phyloP scores from a whole-genome alignment of 768 basidiomycete genomes.

The Agrocybe pediades region DNA sequence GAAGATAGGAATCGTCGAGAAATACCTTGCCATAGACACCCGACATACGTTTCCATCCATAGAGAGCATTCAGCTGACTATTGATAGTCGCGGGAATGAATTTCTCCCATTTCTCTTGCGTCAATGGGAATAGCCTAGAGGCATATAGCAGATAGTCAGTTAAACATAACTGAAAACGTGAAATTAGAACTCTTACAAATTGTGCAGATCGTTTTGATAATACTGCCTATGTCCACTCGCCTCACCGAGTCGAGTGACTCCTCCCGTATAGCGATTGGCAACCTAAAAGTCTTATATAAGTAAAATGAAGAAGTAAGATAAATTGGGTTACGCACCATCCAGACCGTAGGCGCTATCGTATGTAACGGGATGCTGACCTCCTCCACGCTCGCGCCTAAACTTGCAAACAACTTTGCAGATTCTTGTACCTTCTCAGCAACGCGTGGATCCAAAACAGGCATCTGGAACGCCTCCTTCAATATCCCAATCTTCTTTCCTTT shows the following conservation, averaged over 20 bases:
- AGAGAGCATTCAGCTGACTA: constrained; percentile 19
- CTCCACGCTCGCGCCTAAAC: constrained; percentile 39
- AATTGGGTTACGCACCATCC: constrained; percentile 18
- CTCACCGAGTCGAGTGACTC: constrained; percentile 18
- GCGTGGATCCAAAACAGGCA: constrained; percentile 32
- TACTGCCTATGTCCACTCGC: constrained; percentile 20
- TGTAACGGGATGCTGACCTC: constrained; percentile 43
- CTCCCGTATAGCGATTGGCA: constrained; percentile 19
- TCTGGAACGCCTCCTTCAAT: constrained; percentile 37
- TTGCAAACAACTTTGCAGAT: constrained; percentile 33
- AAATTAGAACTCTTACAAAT: constrained; percentile 6
- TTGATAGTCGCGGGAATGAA: constrained; percentile 22
- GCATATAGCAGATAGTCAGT: neutral
- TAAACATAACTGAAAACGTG: neutral
- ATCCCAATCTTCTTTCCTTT: constrained; percentile 41
- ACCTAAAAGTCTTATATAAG: constrained; percentile 4
- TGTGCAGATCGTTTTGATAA: constrained; percentile 19
- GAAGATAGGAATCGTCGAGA: neutral
- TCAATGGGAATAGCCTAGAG: constrained; percentile 18
- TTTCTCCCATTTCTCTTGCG: constrained; percentile 23
- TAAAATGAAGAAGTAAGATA: neutral
- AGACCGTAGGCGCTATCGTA: constrained; percentile 22
- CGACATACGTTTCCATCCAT: constrained; percentile 20
- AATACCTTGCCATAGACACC: constrained; percentile 20
- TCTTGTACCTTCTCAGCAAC: constrained; percentile 33